Percentiles rank a stretch among this genome's conserved stretches.
Evolutionary conservation across 306 rosid species (phyloP).

Genomic region (Cyclanthera cordifolia): DNA sequence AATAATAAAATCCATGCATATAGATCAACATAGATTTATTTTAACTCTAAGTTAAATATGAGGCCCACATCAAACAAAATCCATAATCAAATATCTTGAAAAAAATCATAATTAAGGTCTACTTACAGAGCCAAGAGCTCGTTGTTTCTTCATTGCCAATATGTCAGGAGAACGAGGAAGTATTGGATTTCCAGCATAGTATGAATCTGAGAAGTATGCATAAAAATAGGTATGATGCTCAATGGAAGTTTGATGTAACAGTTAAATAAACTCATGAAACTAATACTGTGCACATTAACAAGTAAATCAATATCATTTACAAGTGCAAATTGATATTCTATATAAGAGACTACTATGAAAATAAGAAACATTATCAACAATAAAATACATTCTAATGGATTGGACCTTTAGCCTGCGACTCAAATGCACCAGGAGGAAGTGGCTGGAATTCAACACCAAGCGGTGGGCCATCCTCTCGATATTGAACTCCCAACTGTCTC

Average conservation of each 20-base stretch:
- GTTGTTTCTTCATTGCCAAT: constrained; percentile 42
- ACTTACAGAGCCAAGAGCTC: constrained; percentile 58
- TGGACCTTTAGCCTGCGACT: constrained; percentile 42
- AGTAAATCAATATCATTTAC: background rate
- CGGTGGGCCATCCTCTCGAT: constrained; percentile 73
- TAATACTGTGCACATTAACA: background rate
- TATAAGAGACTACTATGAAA: background rate
- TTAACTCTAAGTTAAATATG: background rate
- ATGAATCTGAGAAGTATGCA: constrained; percentile 51
- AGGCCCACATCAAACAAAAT: background rate
- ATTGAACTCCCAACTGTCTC: constrained; percentile 76
- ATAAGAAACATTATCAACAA: background rate
- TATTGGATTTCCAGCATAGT: constrained; percentile 28
- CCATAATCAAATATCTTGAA: background rate
- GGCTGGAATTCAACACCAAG: constrained; percentile 75
- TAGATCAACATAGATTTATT: no score
- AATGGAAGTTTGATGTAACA: background rate
- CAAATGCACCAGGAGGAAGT: constrained; percentile 94
- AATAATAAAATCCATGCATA: background rate
- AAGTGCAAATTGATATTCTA: background rate
- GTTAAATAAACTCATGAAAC: background rate
- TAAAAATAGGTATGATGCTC: constrained; percentile 17
- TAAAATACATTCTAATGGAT: constrained; percentile 16
- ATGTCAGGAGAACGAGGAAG: constrained; percentile 41
- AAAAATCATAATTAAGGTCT: constrained; percentile 17